Evolutionary conservation across 345 rosid genomes (phyloP), one percentile per base, ranked within the genome.

Genomic region (Bretschneidera sinensis): DNA sequence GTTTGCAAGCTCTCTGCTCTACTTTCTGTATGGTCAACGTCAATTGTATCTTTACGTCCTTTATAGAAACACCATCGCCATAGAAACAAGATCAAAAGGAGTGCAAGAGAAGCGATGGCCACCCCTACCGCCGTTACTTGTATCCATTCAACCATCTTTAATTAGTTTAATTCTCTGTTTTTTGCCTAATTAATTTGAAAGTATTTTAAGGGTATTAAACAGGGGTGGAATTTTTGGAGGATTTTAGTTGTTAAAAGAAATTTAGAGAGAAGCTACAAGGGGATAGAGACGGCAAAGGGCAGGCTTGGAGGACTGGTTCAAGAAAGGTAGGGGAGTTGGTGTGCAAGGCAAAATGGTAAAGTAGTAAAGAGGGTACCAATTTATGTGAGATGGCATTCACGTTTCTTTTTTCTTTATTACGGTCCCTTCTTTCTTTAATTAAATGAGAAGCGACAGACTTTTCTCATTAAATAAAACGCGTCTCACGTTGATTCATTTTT

Each of bases 281-380:
- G 62, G 55, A 66, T 61, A 61, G 25, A 45, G 54, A 69, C 21
- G 54, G 50, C 24, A 31, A 24, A 62, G 22, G 25, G 60, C n/a
- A n/a, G n/a, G n/a, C n/a, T n/a, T n/a, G n/a, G n/a, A 49, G 49
- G 82, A 86, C 83, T 60, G 58, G 63, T 74, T 83, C 86, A 76
- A 79, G 74, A 61, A 73, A 70, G 59, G 68, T 61, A 68, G 64
- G 56, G 54, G 18, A 71, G 47, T 22, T 52, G 51, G n/a, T n/a
- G n/a, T n/a, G n/a, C n/a, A n/a, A n/a, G n/a, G n/a, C n/a, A n/a
- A n/a, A n/a, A n/a, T n/a, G n/a, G n/a, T n/a, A n/a, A n/a, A n/a
- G n/a, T n/a, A n/a, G n/a, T n/a, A n/a, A n/a, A n/a, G n/a, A n/a
- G n/a, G n/a, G n/a, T n/a, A n/a, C n/a, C n/a, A n/a, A n/a, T n/a